Evolutionary conservation across 768 basidiomycete genomes (phyloP).

Genomic region (Cystoderma amianthinum): DNA sequence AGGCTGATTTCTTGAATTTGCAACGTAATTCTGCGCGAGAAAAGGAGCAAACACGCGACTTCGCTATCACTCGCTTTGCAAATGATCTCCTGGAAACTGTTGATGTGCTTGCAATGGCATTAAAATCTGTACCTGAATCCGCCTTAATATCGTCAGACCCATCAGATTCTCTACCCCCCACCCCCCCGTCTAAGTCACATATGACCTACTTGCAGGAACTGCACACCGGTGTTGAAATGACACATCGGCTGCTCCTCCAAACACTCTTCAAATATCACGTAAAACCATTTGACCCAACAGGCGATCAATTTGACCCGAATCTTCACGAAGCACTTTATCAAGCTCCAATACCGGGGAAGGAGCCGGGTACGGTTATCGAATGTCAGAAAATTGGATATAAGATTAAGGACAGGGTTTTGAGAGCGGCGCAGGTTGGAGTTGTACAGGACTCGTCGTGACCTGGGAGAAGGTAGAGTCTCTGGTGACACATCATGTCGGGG

Average conservation of each 20-base stretch:
- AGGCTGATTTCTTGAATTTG: constrained; percentile 94
- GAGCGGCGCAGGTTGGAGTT: constrained; percentile 96
- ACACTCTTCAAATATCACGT: constrained; percentile 91
- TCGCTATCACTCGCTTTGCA: constrained; percentile 89
- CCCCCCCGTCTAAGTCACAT: constrained; percentile 43
- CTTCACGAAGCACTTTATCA: constrained; percentile 93
- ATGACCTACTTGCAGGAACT: constrained; percentile 61
- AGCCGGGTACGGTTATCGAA: constrained; percentile 85
- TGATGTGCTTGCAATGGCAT: constrained; percentile 81
- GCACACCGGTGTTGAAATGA: constrained; percentile 85
- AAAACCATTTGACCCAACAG: constrained; percentile 86
- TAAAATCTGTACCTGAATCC: constrained; percentile 67
- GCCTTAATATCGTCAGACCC: constrained; percentile 25
- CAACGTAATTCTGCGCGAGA: constrained; percentile 89
- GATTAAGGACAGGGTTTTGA: constrained; percentile 89
- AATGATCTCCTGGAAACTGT: constrained; percentile 84
- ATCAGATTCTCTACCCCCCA: constrained; percentile 18
- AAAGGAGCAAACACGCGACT: constrained; percentile 88
- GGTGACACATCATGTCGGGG: not conserved
- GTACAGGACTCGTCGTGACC: constrained; percentile 58
- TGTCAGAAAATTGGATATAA: constrained; percentile 88
- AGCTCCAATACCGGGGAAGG: constrained; percentile 83
- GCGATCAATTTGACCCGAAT: constrained; percentile 94
- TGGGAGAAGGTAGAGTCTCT: constrained; percentile 1
- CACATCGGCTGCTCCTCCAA: constrained; percentile 82